Base-by-base conservation (phyloP, 78 protist species). In the Dictyostelium discoideum region DNA sequence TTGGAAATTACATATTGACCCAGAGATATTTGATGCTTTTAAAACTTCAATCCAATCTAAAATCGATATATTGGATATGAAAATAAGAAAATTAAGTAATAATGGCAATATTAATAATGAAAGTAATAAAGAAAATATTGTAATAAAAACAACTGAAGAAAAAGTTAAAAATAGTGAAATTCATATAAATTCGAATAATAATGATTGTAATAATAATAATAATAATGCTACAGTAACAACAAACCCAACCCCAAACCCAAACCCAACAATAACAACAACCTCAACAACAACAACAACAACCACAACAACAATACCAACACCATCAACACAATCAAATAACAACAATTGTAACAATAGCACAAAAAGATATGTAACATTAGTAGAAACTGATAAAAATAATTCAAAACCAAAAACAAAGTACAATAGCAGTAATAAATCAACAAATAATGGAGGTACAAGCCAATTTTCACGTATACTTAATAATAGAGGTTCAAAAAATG, bases 361-460 rank as follows among this genome's bases (percentile, higher is more conserved):
- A 14, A 84, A 44, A 84, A 84, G 29, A 84, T 39, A 39, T 76
- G 46, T 76, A 76, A 76, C 46, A 76, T 39, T 76, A 76, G 37
- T 76, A 76, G 46, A 39, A 76, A 76, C 10, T 24, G 76, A 67
- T 24, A 76, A 76, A 39, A 76, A 74, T 26, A 73, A 73, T 76
- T 10, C 81, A 74, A 74, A 18, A 11, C n/a, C 81, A 74, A 76
- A 24, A 39, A 11, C 26, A 9, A 76, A 76, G 14, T 76, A 26
- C 29, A 76, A 5, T 32, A 32, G 37, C 37, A 54, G 16, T 16
- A 37, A 14, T 39, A 76, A 39, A 5, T n/a, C 11, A 37, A 76
- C 10, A 18, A 29, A 29, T 37, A 39, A 24, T 8, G 76, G 37
- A 67, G 18, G 37, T 24, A 67, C 76, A 7, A 67, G 76, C 37